Evolutionary conservation across 2,329 filamentous ascomycete species (phyloP).

Genomic region (Colletotrichum incanum): DNA sequence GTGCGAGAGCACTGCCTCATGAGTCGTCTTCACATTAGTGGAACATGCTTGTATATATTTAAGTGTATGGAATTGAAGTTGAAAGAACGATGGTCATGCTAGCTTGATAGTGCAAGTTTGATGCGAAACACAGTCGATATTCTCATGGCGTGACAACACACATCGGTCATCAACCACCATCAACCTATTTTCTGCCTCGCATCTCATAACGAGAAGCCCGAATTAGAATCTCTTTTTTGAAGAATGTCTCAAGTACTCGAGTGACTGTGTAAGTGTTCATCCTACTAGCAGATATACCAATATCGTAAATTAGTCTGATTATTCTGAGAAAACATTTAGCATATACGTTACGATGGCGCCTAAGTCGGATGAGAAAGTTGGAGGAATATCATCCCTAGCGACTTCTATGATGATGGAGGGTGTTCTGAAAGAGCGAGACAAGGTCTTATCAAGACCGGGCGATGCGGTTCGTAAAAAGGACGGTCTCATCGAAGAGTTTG

Average conservation of each 20-base stretch:
- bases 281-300: background rate
- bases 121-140: background rate
- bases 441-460: background rate
- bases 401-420: background rate
- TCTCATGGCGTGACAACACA: background rate
- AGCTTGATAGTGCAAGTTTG: too few relatives aligned
- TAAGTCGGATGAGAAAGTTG: background rate
- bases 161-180: background rate
- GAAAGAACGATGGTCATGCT: background rate
- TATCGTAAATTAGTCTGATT: too few relatives aligned
- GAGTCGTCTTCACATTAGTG: background rate
- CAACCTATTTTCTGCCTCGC: background rate
- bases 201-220: background rate
- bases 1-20: slow-evolving; percentile 12
- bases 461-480: slow-evolving; percentile 14
- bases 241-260: background rate
- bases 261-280: background rate
- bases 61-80: background rate
- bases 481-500: slow-evolving; percentile 38
- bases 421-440: slow-evolving; percentile 17
- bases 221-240: background rate
- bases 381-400: background rate
- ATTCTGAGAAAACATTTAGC: background rate
- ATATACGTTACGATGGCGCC: background rate
- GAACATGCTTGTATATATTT: background rate